Conservation (phyloP, 495 filamentous ascomycete species). For the Penicillium crystallinum region DNA sequence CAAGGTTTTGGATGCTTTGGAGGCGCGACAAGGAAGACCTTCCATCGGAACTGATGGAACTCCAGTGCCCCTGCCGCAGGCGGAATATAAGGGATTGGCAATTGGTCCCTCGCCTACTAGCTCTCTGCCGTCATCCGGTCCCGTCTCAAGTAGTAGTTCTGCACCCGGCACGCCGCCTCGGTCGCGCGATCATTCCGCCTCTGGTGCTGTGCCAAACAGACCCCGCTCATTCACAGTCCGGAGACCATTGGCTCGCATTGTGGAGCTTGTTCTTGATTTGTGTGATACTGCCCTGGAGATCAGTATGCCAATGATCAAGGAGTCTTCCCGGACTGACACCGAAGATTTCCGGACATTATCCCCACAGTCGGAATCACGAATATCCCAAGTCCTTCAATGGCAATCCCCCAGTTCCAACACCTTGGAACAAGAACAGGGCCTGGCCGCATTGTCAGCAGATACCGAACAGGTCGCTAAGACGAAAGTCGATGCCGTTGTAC, state of each 20-base stretch:
- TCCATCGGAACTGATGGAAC: conserved; percentile 53
- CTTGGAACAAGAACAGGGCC: conserved; percentile 88
- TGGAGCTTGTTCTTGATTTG: conserved; percentile 88
- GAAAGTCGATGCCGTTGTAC: conserved; percentile 88
- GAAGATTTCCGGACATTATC: conserved; percentile 84
- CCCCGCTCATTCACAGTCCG: conserved; percentile 82
- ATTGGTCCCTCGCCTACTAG: conserved; percentile 64
- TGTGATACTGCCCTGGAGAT: conserved; percentile 96
- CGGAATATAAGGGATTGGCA: conserved; percentile 85
- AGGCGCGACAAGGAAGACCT: conserved; percentile 69
- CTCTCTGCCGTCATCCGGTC: conserved; percentile 53
- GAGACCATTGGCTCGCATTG: conserved; percentile 82
- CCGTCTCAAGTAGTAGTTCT: conserved; percentile 59
- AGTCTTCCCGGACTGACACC: conserved; percentile 54
- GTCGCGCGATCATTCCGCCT: conserved; percentile 75
- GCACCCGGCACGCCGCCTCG: conserved; percentile 65
- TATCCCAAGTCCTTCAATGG: conserved; percentile 92
- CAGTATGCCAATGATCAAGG: conserved; percentile 86
- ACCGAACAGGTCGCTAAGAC: conserved; percentile 75
- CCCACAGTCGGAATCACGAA: conserved; percentile 87
- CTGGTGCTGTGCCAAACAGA: conserved; percentile 65
- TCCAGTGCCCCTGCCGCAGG: conserved; percentile 46
- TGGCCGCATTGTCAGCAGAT: conserved; percentile 81
- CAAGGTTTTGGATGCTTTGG: conserved; percentile 86
- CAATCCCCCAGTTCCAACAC: conserved; percentile 86